phyloP scores from a whole-genome alignment of 1,284 basidiomycete species.

The Rhodotorula mucilaginosa region DNA sequence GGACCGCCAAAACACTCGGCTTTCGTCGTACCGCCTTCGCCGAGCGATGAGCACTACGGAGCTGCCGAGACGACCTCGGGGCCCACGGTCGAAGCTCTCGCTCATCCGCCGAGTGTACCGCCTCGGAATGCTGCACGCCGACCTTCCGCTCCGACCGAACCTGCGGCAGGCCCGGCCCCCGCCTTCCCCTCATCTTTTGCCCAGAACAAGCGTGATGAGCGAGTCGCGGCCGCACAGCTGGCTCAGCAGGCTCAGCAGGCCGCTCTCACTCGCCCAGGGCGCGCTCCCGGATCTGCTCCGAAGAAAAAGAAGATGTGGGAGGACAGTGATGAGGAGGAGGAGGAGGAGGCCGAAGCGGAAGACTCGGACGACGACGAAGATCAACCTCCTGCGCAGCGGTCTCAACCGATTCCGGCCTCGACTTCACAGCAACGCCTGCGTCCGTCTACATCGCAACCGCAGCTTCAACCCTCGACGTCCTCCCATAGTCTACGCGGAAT shows the following conservation, averaged over 20 bases:
- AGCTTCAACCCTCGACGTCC: constrained; percentile 4
- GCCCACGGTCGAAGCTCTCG: no score
- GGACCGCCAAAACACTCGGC: constrained; percentile 22
- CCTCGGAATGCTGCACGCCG: background rate
- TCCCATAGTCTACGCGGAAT: constrained; percentile 3
- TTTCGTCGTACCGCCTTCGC: constrained; percentile 14
- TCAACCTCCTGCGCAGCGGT: background rate
- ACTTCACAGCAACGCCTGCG: background rate
- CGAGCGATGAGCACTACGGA: constrained; percentile 26
- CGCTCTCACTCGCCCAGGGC: constrained; percentile 34
- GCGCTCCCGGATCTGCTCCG: constrained; percentile 18
- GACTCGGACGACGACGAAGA: constrained; percentile 33
- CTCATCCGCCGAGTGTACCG: background rate
- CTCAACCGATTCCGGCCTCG: background rate
- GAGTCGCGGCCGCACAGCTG: constrained; percentile 39
- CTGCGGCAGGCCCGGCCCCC: no score
- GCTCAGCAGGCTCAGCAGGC: constrained; percentile 39
- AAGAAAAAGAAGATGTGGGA: constrained; percentile 35
- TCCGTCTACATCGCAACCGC: constrained; percentile 7
- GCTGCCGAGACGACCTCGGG: background rate
- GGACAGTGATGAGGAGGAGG: constrained; percentile 42
- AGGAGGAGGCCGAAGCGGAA: constrained; percentile 40
- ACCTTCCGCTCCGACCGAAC: background rate
- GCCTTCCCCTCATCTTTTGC: constrained; percentile 38
- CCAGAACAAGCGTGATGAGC: constrained; percentile 40